A percentile compares a stretch with the other conserved stretches of the same genome.
phyloP scores from a whole-genome alignment of 306 rosid genomes.

The Medicago arabica region DNA sequence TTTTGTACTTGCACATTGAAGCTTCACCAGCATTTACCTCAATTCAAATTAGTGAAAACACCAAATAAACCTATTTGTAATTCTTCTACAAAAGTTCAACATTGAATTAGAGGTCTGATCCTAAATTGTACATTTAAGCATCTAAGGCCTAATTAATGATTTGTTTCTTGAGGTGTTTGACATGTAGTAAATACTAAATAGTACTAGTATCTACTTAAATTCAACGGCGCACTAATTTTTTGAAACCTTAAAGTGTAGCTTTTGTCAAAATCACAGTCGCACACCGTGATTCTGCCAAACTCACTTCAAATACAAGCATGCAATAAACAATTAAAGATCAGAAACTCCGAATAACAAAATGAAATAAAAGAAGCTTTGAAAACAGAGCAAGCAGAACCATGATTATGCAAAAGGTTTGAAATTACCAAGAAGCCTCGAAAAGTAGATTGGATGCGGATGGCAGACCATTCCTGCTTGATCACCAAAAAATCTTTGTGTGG shows the following conservation, averaged over 20 bases:
- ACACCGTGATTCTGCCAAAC: background rate
- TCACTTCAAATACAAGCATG: background rate
- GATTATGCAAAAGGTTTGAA: slow-evolving; percentile 9
- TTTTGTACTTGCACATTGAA: no score
- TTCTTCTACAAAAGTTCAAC: background rate
- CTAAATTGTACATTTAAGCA: background rate
- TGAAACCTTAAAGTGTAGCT: background rate
- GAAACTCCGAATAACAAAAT: slow-evolving; percentile 24
- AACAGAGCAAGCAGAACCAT: slow-evolving; percentile 32
- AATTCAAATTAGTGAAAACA: no score
- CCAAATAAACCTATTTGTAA: background rate
- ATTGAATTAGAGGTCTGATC: background rate
- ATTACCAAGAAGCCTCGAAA: slow-evolving; percentile 83
- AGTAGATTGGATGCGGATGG: slow-evolving; percentile 75
- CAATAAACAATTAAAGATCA: background rate
- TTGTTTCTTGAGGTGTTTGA: background rate
- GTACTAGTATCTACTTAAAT: background rate
- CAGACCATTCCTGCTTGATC: slow-evolving; percentile 81
- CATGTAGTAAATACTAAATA: background rate
- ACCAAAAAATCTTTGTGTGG: slow-evolving; percentile 67
- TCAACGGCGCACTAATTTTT: background rate
- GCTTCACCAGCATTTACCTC: no score
- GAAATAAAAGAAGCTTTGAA: no score
- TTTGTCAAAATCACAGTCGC: background rate
- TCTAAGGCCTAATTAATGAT: background rate